Base-by-base conservation (phyloP, 192 early-diverging fungal species). In the Podila verticillata region DNA sequence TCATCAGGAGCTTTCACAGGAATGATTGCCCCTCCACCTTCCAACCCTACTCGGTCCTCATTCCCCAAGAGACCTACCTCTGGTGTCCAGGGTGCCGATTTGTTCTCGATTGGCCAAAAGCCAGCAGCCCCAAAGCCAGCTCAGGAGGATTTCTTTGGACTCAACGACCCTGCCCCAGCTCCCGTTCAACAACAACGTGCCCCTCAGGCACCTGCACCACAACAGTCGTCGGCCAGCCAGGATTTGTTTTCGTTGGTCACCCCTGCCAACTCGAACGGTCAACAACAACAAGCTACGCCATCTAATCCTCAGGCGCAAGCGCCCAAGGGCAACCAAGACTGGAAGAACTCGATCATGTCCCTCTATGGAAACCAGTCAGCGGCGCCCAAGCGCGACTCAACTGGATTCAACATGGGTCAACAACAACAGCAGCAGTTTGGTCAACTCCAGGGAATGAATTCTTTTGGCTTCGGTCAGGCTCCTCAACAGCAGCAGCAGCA, bases 341-440 rank as follows among this genome's bases (percentile, higher is more conserved):
- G 75, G 75, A 79, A 79, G 54, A 71, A 65, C 69, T 72, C 69
- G 26, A 79, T 79, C 60, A 71, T 79, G 69, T 79, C 75, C 7
- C 32, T 79, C 26, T 79, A 79, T 15, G 75, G 75, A 61, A 72
- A 66, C 32, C 75, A 79, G 20, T 67, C 75, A 28, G 59, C 68
- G 12, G 36, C 69, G 7, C 75, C 75, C 13, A 79, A 66, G 19
- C 49, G 68, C 29, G 68, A 48, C 19, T 26, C 51, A 4, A 47
- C 26, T 28, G 39, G 61, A 48, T 60, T 48, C 60, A 57, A 31
- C 17, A 62, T 62, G 61, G 61, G 61, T 34, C 70, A 65, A 56
- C 73, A 74, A 31, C 66, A 63, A 19, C 66, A 54, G 20, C 65
- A 73, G 20, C 68, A 58, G n/a, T 70, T 78, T 48, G 74, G 75